Percentiles rank a stretch among this genome's conserved stretches.
phyloP scores from a whole-genome alignment of 805 yeast genomes.

The Wickerhamomyces kurtzmanii region DNA sequence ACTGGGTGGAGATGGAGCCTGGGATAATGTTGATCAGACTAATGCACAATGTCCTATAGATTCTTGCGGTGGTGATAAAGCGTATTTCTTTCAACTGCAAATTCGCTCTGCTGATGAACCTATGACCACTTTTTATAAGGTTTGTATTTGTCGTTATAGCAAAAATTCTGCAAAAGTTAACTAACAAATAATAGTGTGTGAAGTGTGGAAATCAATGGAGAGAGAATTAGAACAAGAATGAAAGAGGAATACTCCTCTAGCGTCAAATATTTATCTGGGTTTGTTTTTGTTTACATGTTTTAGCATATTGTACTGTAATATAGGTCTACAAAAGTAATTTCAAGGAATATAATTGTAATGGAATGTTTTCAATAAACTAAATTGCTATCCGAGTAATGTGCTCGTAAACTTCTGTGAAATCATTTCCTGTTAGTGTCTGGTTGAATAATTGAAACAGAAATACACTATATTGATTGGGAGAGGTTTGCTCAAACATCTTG shows the following conservation, averaged over 20 bases:
- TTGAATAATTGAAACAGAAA: too few species aligned
- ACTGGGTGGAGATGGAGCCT: constrained; percentile 92
- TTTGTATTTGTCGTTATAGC: too few species aligned
- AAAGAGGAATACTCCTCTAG: too few species aligned
- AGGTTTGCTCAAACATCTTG: too few species aligned
- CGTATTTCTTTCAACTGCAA: constrained; percentile 94
- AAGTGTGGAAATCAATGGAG: constrained; percentile 95
- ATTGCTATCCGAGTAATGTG: too few species aligned
- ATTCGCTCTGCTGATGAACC: constrained; percentile 99
- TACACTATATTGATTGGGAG: too few species aligned
- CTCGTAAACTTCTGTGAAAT: too few species aligned
- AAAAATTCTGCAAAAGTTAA: not conserved
- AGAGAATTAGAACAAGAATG: constrained; percentile 50
- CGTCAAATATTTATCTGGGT: not conserved
- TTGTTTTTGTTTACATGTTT: not conserved
- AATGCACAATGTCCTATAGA: constrained; percentile 87
- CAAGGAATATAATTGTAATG: too few species aligned
- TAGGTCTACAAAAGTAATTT: too few species aligned
- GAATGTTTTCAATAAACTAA: too few species aligned
- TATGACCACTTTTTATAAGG: constrained; percentile 93
- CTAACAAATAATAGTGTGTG: constrained; percentile 40
- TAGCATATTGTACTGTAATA: not conserved
- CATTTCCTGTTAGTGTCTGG: too few species aligned
- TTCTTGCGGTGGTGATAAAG: constrained; percentile 78
- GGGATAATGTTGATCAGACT: constrained; percentile 99